These are phyloP conservation scores for Nyctanthes arbortristis DNA, from an alignment of 257 asterid species.

Conservation along the genomic window DNA sequence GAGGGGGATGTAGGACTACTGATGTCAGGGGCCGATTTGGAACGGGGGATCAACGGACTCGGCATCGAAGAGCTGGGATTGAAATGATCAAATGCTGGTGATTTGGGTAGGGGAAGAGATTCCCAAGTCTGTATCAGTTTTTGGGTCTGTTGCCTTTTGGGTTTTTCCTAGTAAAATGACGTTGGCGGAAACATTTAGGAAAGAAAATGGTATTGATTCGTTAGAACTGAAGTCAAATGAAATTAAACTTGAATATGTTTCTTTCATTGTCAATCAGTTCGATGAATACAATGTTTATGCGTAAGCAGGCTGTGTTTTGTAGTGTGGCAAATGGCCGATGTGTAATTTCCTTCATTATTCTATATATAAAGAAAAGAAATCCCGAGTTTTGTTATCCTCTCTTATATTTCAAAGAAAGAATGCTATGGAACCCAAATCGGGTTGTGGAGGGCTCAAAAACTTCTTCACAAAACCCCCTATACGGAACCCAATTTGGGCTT, in stretches of 20 bases:
- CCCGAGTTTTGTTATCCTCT: no score
- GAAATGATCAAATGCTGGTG: background rate
- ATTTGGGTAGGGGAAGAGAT: background rate
- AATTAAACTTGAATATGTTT: background rate
- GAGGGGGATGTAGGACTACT: constrained; percentile 42
- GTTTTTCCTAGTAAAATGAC: no score
- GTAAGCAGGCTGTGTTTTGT: constrained; percentile 15
- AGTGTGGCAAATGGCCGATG: background rate
- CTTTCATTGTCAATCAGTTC: background rate
- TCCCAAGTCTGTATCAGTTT: background rate
- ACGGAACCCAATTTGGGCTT: no score
- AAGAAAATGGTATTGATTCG: background rate
- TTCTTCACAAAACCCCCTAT: no score
- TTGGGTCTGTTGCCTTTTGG: background rate
- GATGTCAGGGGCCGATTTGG: constrained; percentile 55
- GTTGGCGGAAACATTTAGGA: constrained; percentile 1
- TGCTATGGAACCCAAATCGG: no score
- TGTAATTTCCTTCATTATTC: no score
- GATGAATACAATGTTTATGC: background rate
- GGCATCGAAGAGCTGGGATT: constrained; percentile 43
- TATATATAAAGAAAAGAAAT: no score
- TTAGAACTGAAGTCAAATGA: background rate
- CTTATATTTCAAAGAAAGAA: no score
- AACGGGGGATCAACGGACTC: constrained; percentile 54
- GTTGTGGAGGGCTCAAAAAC: no score